Conservation (phyloP, 139 green algal genomes). For the Chlamydomonas urium region DNA sequence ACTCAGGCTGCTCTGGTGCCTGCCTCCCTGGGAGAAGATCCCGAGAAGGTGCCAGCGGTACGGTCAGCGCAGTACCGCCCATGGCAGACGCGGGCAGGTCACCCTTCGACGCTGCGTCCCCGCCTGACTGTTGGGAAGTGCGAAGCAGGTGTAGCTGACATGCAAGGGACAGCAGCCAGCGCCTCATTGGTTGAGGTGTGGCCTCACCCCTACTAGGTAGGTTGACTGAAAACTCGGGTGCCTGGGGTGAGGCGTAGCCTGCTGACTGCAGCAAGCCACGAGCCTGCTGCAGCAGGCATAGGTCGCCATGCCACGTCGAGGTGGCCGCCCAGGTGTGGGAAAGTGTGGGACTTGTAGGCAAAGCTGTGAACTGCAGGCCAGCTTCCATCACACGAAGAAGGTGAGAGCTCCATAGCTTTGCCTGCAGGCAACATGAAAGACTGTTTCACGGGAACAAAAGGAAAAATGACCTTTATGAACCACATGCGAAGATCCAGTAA, state of each 20-base stretch:
- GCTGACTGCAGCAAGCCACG: not conserved
- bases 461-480: too few relatives aligned
- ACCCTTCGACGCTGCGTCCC: not conserved
- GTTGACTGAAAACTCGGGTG: too few relatives aligned
- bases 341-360: not conserved
- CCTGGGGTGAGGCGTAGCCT: not conserved
- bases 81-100: not conserved
- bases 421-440: too few relatives aligned
- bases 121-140: not conserved
- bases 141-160: not conserved
- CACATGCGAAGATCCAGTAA: too few relatives aligned
- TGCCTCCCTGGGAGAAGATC: not conserved
- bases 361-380: not conserved
- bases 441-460: too few relatives aligned
- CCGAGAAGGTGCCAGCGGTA: not conserved
- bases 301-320: conserved; percentile 3
- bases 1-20: not conserved
- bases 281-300: conserved; percentile 15
- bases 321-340: not conserved
- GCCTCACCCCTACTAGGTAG: too few relatives aligned
- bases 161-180: not conserved
- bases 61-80: too few relatives aligned
- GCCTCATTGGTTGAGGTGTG: not conserved
- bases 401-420: not conserved
- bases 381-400: not conserved